Evolutionary conservation across 352 stramenopile genomes (phyloP).

Genomic region (Aphanomyces cochlioides): DNA sequence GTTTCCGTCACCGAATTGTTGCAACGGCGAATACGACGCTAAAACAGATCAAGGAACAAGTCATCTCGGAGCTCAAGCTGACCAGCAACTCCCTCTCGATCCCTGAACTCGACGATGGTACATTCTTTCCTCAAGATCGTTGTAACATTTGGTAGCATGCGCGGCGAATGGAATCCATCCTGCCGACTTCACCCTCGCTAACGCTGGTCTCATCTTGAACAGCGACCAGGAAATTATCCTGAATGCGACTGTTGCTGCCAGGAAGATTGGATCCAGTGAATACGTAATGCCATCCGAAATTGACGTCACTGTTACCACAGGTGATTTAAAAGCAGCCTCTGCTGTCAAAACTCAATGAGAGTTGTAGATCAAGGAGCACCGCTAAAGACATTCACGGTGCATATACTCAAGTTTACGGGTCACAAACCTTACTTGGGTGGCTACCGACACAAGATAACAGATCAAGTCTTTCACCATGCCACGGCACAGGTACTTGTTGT

Average conservation of each 20-base stretch:
- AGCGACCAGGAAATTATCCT: slow-evolving; percentile 42
- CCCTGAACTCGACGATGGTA: slow-evolving; percentile 42
- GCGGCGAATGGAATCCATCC: slow-evolving; percentile 30
- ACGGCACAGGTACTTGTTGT: slow-evolving; percentile 57
- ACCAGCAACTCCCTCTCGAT: slow-evolving; percentile 55
- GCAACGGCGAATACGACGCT: slow-evolving; percentile 53
- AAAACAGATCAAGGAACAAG: slow-evolving; percentile 45
- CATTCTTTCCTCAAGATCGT: slow-evolving; percentile 17
- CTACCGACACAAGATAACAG: slow-evolving; percentile 82
- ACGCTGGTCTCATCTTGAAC: slow-evolving; percentile 29
- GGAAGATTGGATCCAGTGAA: slow-evolving; percentile 41
- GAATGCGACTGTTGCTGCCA: slow-evolving; percentile 46
- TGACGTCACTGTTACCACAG: slow-evolving; percentile 57
- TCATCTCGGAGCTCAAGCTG: slow-evolving; percentile 62
- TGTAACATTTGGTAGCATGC: slow-evolving; percentile 20
- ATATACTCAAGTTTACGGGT: slow-evolving; percentile 68
- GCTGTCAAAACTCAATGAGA: slow-evolving; percentile 35
- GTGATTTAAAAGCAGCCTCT: background rate
- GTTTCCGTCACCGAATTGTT: slow-evolving; percentile 62
- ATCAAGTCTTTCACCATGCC: slow-evolving; percentile 89
- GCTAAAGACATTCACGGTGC: slow-evolving; percentile 53
- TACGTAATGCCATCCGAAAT: slow-evolving; percentile 85
- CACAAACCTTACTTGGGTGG: slow-evolving; percentile 87
- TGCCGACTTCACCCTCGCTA: slow-evolving; percentile 21
- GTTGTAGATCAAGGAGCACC: slow-evolving; percentile 42